Evolutionary conservation across 805 yeast species (phyloP), one percentile per base, ranked within the genome.

Genomic region (Danielozyma ontarioensis): DNA sequence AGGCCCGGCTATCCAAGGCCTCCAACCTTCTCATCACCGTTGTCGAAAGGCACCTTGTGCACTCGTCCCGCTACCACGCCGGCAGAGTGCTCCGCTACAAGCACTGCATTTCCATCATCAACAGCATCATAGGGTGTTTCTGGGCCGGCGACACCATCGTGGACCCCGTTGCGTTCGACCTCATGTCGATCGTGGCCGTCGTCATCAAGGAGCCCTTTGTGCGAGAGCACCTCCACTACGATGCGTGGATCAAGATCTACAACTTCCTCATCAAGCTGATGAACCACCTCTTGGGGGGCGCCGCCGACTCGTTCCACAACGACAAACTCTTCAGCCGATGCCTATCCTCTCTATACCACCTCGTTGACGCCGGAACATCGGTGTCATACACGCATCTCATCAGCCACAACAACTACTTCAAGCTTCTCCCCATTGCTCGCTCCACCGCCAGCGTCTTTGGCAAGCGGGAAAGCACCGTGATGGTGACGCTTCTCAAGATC

Each of bases 401-500:
- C 11, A 31, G 37, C 3, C 36, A 46, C 24, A 38, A 32, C 10
- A 33, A 39, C 6, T 56, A 59, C 34, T 35, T 41, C 12, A 39
- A 41, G 13, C 13, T 62, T 12, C 32, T 53, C 11, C 36, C 33
- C 5, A 19, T 56, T 2, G 26, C 59, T 10, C 35, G 33, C 10
- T 37, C 39, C n/a, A 40, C 55, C 2, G 31, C 42, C 5, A 33
- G 36, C 5, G 15, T 29, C 2, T 46, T 37, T n/a, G n/a, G n/a
- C 29, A 48, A 45, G 36, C 53, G 50, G 21, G 68, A 62, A 33
- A 47, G 41, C 28, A 32, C 49, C 3, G 32, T 55, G 15, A 37
- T 52, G 16, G 41, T 56, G 2, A 32, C 41, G 5, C 34, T 53
- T 2, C 46, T 78, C 28, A 61, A 62, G 32, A 51, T 79, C 12